A percentile compares a stretch with the other conserved stretches of the same genome.
Evolutionary conservation across 2,329 filamentous ascomycete genomes (phyloP).

Genomic region (Sclerotinia trifoliorum): DNA sequence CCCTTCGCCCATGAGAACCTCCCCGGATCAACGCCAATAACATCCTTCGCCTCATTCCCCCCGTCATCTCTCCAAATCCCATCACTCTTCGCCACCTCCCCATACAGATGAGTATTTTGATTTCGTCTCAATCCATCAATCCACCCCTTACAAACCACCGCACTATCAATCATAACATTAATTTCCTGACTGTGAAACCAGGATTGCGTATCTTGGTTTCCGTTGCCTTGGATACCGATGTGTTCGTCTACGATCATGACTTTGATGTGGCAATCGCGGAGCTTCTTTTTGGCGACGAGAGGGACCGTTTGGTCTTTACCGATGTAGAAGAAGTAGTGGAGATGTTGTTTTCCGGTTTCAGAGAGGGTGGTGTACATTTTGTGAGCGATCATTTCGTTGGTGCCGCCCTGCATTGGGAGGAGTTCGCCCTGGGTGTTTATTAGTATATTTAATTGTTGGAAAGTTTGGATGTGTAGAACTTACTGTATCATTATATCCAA

Average conservation of each 20-base stretch:
- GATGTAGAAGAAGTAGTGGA: constrained; percentile 69
- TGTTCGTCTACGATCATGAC: constrained; percentile 69
- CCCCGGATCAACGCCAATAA: constrained; percentile 53
- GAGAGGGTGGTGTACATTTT: constrained; percentile 57
- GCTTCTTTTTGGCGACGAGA: constrained; percentile 63
- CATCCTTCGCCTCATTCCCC: constrained; percentile 49
- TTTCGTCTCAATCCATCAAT: constrained; percentile 60
- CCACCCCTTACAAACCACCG: constrained; percentile 61
- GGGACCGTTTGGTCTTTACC: constrained; percentile 70
- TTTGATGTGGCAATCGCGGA: constrained; percentile 73
- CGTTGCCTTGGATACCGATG: constrained; percentile 70
- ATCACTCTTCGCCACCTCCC: constrained; percentile 52
- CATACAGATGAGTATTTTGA: constrained; percentile 64
- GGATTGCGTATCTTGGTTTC: constrained; percentile 78
- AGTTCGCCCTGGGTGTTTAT: constrained; percentile 58
- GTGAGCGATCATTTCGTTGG: constrained; percentile 68
- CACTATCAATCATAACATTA: constrained; percentile 71
- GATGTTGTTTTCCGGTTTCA: constrained; percentile 45
- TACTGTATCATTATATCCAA: constrained; percentile 74
- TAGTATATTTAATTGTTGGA: not conserved
- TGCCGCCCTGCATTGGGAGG: constrained; percentile 71
- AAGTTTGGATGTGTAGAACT: constrained; percentile 32
- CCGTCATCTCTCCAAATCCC: constrained; percentile 60
- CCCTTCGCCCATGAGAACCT: constrained; percentile 59
- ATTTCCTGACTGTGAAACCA: constrained; percentile 79